Percentiles rank a stretch among this genome's conserved stretches.
phyloP scores from a whole-genome alignment of 2,329 filamentous ascomycete genomes.

The Pleoardoris graminearum region DNA sequence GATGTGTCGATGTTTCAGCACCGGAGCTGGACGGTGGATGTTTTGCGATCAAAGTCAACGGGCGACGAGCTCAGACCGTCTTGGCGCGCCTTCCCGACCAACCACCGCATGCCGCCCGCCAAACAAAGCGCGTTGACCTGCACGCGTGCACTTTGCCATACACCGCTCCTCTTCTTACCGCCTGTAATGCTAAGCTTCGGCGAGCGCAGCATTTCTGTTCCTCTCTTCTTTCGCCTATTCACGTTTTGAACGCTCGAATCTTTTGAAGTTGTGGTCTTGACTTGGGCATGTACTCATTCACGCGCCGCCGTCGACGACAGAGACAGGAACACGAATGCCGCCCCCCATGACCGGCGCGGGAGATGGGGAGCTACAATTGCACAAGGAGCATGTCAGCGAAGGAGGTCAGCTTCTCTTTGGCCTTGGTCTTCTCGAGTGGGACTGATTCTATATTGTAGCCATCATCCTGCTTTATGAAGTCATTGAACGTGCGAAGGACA shows the following conservation, averaged over 20 bases:
- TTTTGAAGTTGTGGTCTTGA: constrained; percentile 6
- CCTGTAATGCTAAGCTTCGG: constrained; percentile 30
- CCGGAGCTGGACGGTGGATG: neutral
- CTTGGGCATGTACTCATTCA: constrained; percentile 44
- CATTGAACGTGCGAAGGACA: constrained; percentile 61
- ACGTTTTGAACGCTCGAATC: neutral
- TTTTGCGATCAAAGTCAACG: constrained; percentile 17
- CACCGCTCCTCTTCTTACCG: constrained; percentile 24
- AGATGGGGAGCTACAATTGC: constrained; percentile 47
- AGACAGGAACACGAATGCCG: constrained; percentile 48
- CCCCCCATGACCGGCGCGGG: constrained; percentile 42
- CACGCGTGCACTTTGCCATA: constrained; percentile 9
- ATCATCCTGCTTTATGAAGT: constrained; percentile 78
- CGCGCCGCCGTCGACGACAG: constrained; percentile 40
- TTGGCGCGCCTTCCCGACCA: constrained; percentile 20
- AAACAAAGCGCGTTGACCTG: constrained; percentile 33
- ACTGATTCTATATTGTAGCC: constrained; percentile 58
- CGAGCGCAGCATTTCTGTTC: neutral
- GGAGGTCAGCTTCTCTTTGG: constrained; percentile 36
- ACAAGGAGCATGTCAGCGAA: constrained; percentile 37
- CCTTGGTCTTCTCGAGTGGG: no score
- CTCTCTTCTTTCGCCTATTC: constrained; percentile 7
- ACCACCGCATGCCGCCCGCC: constrained; percentile 8
- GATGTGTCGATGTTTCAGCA: constrained; percentile 5
- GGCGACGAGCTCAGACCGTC: constrained; percentile 13